Conservation (phyloP, 78 protist genomes). For the Planoprotostelium fungivorum region DNA sequence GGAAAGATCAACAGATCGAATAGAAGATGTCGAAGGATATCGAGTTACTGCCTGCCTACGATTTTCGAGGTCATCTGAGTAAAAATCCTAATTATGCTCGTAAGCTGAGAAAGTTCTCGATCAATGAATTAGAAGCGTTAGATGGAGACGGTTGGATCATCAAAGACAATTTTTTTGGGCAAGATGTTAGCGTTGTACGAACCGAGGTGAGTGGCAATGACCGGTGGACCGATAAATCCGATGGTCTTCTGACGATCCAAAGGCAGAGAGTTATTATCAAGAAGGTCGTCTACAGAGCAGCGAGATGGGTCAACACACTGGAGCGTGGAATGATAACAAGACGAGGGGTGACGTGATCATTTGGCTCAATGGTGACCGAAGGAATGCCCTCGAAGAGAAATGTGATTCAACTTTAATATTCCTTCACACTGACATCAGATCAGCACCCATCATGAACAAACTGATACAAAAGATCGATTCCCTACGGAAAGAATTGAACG, state of each 20-base stretch:
- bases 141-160: not conserved
- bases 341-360: not conserved
- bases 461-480: not conserved
- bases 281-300: not conserved
- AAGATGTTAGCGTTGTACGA: not conserved
- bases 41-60: not conserved
- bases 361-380: not conserved
- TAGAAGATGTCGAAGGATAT: too few species aligned
- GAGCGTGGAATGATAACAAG: not conserved
- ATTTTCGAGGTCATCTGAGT: not conserved
- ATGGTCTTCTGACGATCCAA: not conserved
- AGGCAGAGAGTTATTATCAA: not conserved
- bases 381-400: not conserved
- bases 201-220: not conserved
- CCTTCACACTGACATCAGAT: not conserved
- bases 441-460: not conserved
- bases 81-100: not conserved
- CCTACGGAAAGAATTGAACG: not conserved
- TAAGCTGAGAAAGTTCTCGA: not conserved
- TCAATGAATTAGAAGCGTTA: not conserved
- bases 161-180: not conserved
- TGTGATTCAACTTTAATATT: not conserved
- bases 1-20: too few species aligned
- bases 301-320: not conserved
- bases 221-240: too few species aligned